These are phyloP conservation scores for Naganishia vishniacii DNA, from an alignment of 768 basidiomycete species.

Conservation along the genomic window DNA sequence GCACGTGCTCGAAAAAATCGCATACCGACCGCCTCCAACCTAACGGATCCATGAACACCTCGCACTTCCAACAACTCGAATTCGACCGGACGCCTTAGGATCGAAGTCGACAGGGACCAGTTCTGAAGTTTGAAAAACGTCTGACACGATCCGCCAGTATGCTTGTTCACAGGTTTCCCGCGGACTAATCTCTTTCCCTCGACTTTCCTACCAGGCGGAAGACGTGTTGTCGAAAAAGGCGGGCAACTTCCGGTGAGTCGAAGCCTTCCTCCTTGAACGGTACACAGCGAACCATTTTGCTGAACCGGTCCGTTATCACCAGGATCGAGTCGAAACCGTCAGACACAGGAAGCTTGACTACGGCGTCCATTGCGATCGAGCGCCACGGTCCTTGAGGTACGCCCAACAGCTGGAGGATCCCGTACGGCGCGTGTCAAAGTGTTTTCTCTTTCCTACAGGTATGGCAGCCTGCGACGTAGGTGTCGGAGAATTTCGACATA, in stretches of 20 bases:
- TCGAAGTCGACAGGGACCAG: no score
- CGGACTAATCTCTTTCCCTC: no score
- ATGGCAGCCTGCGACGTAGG: slow-evolving; percentile 50
- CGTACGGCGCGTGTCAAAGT: slow-evolving; percentile 49
- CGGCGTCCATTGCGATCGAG: slow-evolving; percentile 51
- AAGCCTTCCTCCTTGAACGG: slow-evolving; percentile 43
- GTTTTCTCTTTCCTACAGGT: slow-evolving; percentile 49
- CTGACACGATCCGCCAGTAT: no score
- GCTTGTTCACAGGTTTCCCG: no score
- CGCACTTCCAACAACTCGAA: no score
- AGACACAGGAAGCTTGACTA: slow-evolving; percentile 43
- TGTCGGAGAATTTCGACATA: slow-evolving; percentile 37
- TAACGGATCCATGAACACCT: no score
- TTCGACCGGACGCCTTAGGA: no score
- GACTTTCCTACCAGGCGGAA: no score
- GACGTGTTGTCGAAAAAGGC: slow-evolving; percentile 4
- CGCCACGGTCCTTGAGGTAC: slow-evolving; percentile 46
- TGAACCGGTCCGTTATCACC: slow-evolving; percentile 51
- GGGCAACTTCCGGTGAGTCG: slow-evolving; percentile 41
- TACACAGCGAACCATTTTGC: slow-evolving; percentile 53
- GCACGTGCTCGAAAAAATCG: no score
- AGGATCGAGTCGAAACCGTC: slow-evolving; percentile 50
- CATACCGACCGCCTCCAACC: no score
- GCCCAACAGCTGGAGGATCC: slow-evolving; percentile 42
- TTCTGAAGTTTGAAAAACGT: no score